A percentile compares a stretch with the other conserved stretches of the same genome.
Evolutionary conservation across 2,329 filamentous ascomycete species (phyloP).

Genomic region (Fusarium sacchari): DNA sequence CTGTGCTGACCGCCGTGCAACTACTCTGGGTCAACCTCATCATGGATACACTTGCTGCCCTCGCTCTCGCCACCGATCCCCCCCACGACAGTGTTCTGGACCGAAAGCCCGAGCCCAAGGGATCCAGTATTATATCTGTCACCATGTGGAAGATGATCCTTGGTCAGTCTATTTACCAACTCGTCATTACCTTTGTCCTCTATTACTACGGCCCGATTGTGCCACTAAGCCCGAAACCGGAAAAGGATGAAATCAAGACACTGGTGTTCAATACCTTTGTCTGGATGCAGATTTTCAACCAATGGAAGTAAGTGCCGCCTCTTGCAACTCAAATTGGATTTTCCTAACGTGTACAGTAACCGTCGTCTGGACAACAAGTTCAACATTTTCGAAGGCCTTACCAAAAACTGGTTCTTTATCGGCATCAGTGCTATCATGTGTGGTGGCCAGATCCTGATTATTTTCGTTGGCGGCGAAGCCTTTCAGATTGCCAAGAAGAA

Average conservation of each 20-base stretch:
- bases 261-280: constrained; percentile 98
- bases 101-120: constrained; percentile 73
- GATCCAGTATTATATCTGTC: constrained; percentile 75
- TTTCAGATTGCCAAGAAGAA: constrained; percentile 74
- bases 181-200: constrained; percentile 80
- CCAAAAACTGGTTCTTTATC: constrained; percentile 88
- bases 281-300: constrained; percentile 99
- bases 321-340: background rate
- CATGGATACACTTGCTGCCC: constrained; percentile 94
- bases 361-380: constrained; percentile 93
- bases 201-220: constrained; percentile 65
- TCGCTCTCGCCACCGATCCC: constrained; percentile 91
- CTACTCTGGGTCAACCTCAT: constrained; percentile 97
- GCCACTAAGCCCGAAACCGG: background rate
- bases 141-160: constrained; percentile 99
- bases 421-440: constrained; percentile 88
- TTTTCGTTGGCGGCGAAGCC: constrained; percentile 84
- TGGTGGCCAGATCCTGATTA: constrained; percentile 87
- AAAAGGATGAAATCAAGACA: constrained; percentile 69
- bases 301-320: constrained; percentile 79
- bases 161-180: constrained; percentile 89
- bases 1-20: constrained; percentile 88
- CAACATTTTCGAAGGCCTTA: constrained; percentile 93
- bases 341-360: constrained; percentile 64
- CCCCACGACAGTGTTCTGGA: constrained; percentile 83